Evolutionary conservation across 768 basidiomycete species (phyloP).

Genomic region (Porphyrellus cyaneotinctus): DNA sequence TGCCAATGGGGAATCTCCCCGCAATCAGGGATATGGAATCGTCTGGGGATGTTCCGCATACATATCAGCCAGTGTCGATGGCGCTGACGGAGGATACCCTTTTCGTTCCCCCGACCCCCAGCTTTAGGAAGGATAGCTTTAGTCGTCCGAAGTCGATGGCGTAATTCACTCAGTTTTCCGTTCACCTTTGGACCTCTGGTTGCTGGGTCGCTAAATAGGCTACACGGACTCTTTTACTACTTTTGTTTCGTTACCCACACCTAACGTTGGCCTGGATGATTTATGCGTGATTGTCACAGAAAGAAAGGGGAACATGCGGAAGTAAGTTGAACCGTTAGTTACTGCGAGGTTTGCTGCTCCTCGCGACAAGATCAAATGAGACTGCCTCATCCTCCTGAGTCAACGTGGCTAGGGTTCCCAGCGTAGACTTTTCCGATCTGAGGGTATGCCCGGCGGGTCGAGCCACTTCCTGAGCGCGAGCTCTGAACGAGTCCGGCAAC

Average conservation of each 20-base stretch:
- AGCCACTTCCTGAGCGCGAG: conserved; percentile 17
- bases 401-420: conserved; percentile 26
- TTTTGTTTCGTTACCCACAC: neutral
- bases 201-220: neutral
- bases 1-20: conserved; percentile 46
- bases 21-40: conserved; percentile 34
- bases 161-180: conserved; percentile 16
- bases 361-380: conserved; percentile 28
- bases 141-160: conserved; percentile 43
- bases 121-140: conserved; percentile 42
- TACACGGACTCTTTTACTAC: conserved; percentile 6
- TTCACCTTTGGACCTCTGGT: conserved; percentile 4
- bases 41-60: conserved; percentile 40
- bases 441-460: conserved; percentile 11
- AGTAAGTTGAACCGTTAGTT: conserved; percentile 10
- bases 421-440: conserved; percentile 16
- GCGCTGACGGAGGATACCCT: conserved; percentile 45
- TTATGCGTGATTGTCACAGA: neutral
- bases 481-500: conserved; percentile 18
- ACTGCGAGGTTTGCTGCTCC: conserved; percentile 27
- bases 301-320: neutral
- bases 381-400: conserved; percentile 27
- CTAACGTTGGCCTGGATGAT: conserved; percentile 3
- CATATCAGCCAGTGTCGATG: conserved; percentile 70
- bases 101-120: conserved; percentile 53